phyloP scores from a whole-genome alignment of 2,329 filamentous ascomycete genomes.

The Elsinoe batatas region DNA sequence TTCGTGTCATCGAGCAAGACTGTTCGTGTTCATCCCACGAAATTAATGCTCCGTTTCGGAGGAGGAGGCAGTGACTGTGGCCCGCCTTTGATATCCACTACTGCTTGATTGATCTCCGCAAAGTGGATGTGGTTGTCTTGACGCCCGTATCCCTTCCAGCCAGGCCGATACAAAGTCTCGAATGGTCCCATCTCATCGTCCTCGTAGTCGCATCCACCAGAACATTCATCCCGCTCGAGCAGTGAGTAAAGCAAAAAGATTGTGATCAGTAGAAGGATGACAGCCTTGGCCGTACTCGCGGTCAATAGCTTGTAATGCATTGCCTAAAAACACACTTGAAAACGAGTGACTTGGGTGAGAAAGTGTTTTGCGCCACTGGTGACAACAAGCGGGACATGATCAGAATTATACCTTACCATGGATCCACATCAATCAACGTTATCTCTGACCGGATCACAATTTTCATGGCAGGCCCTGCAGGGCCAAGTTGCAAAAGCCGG shows the following conservation, averaged over 20 bases:
- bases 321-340: background rate
- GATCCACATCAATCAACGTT: background rate
- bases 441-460: background rate
- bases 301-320: constrained; percentile 1
- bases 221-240: background rate
- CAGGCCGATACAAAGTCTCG: background rate
- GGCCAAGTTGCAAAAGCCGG: constrained; percentile 2
- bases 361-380: background rate
- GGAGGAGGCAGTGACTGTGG: background rate
- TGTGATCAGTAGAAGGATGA: background rate
- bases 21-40: background rate
- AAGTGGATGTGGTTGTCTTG: constrained; percentile 1
- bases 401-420: constrained; percentile 1
- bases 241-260: background rate
- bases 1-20: background rate
- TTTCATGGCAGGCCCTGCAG: background rate
- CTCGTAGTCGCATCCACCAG: background rate
- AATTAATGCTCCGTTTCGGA: background rate
- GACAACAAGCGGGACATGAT: background rate
- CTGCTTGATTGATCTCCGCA: constrained; percentile 3
- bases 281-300: background rate
- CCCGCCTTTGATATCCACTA: constrained; percentile 3
- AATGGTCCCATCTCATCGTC: constrained; percentile 2
- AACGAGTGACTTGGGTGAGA: constrained; percentile 4
- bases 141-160: background rate